A percentile compares a stretch with the other conserved stretches of the same genome.
phyloP scores from a whole-genome alignment of 495 filamentous ascomycete species.

The Daldinia childiae region DNA sequence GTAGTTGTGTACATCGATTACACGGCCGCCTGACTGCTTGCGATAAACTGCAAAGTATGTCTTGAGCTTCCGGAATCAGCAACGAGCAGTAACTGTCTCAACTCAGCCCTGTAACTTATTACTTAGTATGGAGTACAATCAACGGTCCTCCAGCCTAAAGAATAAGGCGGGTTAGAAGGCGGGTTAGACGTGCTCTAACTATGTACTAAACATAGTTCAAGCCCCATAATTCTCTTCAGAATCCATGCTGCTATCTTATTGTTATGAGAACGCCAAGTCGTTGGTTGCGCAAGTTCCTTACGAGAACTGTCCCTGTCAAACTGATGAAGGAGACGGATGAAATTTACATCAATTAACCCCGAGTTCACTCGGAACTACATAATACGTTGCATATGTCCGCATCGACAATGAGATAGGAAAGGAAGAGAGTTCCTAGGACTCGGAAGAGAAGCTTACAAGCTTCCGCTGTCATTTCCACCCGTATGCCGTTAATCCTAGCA shows the following conservation, averaged over 20 bases:
- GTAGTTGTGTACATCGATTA: slow-evolving; percentile 10
- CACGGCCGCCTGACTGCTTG: slow-evolving; percentile 13
- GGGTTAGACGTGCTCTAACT: slow-evolving; percentile 7
- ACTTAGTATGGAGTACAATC: slow-evolving; percentile 17
- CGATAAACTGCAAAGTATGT: slow-evolving; percentile 15
- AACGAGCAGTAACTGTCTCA: slow-evolving; percentile 22
- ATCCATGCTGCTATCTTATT: slow-evolving; percentile 9
- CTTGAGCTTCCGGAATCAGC: slow-evolving; percentile 22
- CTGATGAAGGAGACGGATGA: neutral
- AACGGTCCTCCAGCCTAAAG: slow-evolving; percentile 14
- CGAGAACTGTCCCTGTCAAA: neutral
- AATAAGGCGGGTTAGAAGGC: slow-evolving; percentile 10
- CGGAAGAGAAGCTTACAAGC: slow-evolving; percentile 11
- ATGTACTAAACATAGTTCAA: slow-evolving; percentile 33
- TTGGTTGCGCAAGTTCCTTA: slow-evolving; percentile 16
- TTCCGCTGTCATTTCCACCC: slow-evolving; percentile 8
- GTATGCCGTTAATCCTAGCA: slow-evolving; percentile 16
- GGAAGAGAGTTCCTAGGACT: slow-evolving; percentile 6
- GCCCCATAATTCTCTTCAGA: slow-evolving; percentile 24
- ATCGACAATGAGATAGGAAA: slow-evolving; percentile 15
- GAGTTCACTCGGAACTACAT: neutral
- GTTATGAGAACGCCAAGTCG: slow-evolving; percentile 8
- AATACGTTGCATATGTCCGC: slow-evolving; percentile 20
- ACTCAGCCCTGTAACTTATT: slow-evolving; percentile 30
- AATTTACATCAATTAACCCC: slow-evolving; percentile 1